Conservation (phyloP, 176 grass and related monocot genomes). For the Oryza nivara region DNA sequence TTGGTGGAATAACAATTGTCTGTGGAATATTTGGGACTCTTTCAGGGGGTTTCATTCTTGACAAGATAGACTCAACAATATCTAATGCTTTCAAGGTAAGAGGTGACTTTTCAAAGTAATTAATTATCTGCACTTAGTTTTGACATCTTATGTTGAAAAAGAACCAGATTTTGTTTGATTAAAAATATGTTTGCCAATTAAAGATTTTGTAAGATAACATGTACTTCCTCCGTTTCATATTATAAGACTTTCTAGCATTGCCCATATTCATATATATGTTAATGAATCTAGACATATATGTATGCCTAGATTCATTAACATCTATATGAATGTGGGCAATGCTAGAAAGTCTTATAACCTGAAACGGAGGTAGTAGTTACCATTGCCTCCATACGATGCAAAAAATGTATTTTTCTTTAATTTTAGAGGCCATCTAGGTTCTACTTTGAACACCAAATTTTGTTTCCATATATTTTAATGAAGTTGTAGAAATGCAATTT, state of each 20-base stretch:
- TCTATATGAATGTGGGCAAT: too few relatives aligned
- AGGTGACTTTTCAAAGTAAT: conserved; percentile 25
- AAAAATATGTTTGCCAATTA: conserved; percentile 25
- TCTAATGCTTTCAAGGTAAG: conserved; percentile 95
- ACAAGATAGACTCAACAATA: conserved; percentile 82
- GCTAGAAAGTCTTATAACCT: too few relatives aligned
- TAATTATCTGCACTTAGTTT: conserved; percentile 22
- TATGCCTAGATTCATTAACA: too few relatives aligned
- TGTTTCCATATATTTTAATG: background rate
- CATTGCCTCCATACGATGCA: too few relatives aligned
- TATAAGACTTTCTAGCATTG: too few relatives aligned
- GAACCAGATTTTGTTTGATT: background rate
- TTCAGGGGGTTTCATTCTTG: conserved; percentile 84
- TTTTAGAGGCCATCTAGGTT: background rate
- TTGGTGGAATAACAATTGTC: conserved; percentile 97
- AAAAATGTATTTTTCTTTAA: background rate
- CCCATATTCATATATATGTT: too few relatives aligned
- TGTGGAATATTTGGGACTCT: conserved; percentile 97
- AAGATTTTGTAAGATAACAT: too few relatives aligned
- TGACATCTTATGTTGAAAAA: background rate
- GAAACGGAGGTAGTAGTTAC: too few relatives aligned
- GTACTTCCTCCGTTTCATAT: too few relatives aligned
- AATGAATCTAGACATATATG: too few relatives aligned
- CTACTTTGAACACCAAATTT: background rate
- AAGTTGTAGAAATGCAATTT: background rate